phyloP scores from a whole-genome alignment of 768 basidiomycete species.

The Mycena latifolia region DNA sequence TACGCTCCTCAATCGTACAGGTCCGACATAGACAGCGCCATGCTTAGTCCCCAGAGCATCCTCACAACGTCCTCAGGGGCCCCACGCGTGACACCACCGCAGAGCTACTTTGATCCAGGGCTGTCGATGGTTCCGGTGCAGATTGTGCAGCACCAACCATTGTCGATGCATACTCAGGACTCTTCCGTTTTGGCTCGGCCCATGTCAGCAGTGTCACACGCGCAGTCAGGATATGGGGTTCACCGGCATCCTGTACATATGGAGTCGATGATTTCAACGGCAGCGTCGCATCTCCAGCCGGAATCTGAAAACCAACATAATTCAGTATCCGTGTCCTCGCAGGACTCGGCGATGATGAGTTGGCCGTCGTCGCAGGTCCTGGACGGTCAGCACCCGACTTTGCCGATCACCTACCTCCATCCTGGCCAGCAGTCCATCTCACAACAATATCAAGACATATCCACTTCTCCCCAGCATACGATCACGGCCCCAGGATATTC shows the following conservation, averaged over 20 bases:
- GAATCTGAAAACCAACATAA: not conserved
- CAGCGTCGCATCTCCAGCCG: not conserved
- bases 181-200: not conserved
- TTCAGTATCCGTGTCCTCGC: conserved; percentile 14
- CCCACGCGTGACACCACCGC: conserved; percentile 7
- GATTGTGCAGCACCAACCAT: not conserved
- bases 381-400: no score
- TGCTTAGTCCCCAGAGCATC: conserved; percentile 17
- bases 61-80: not conserved
- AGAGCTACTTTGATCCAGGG: conserved; percentile 20
- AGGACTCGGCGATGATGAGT: conserved; percentile 1
- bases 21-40: conserved; percentile 10
- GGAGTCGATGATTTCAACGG: no score
- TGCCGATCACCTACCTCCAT: no score
- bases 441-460: no score
- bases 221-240: not conserved
- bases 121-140: not conserved
- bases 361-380: not conserved
- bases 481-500: not conserved
- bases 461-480: not conserved
- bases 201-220: conserved; percentile 1
- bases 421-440: no score
- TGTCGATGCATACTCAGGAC: conserved; percentile 4
- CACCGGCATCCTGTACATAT: not conserved
- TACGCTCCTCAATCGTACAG: conserved; percentile 22